phyloP scores from a whole-genome alignment of 108 stramenopile species.

The Nannochloropsis oceanica region DNA sequence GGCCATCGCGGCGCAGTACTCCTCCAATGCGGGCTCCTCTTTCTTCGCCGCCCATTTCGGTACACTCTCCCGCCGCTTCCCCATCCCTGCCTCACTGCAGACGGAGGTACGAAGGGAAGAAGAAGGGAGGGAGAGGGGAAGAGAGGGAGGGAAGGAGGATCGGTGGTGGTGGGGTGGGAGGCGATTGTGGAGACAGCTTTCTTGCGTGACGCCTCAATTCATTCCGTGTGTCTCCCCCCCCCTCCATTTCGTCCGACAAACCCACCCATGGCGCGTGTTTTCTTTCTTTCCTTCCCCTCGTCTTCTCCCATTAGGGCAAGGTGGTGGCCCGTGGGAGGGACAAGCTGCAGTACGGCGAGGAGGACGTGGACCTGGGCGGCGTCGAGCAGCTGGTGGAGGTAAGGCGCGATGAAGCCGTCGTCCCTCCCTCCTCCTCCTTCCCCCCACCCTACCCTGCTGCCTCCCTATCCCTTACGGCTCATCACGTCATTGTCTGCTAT shows the following conservation, averaged over 20 bases:
- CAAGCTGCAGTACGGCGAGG: conserved; percentile 29
- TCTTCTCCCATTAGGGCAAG: conserved; percentile 9
- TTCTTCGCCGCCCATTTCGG: neutral
- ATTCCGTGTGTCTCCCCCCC: neutral
- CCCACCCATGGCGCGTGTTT: neutral
- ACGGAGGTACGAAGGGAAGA: neutral
- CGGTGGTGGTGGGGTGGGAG: conserved; percentile 61
- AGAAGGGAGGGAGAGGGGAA: neutral
- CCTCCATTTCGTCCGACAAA: neutral
- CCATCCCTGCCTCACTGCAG: neutral
- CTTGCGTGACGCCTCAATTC: neutral
- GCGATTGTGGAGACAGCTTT: conserved; percentile 42
- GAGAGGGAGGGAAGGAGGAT: conserved; percentile 25
- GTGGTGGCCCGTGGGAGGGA: conserved; percentile 20
- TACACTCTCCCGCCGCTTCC: neutral
- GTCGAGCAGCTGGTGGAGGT: conserved; percentile 42
- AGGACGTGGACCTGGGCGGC: conserved; percentile 25
- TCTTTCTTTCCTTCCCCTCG: neutral
- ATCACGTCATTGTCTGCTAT: too few relatives aligned
- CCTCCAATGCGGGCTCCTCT: neutral
- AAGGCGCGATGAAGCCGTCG: neutral
- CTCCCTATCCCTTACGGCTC: too few relatives aligned
- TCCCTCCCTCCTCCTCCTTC: neutral
- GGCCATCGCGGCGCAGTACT: neutral
- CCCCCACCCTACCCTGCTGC: too few relatives aligned